Conservation (phyloP, 495 filamentous ascomycete species). For the Trichoderma virens region DNA sequence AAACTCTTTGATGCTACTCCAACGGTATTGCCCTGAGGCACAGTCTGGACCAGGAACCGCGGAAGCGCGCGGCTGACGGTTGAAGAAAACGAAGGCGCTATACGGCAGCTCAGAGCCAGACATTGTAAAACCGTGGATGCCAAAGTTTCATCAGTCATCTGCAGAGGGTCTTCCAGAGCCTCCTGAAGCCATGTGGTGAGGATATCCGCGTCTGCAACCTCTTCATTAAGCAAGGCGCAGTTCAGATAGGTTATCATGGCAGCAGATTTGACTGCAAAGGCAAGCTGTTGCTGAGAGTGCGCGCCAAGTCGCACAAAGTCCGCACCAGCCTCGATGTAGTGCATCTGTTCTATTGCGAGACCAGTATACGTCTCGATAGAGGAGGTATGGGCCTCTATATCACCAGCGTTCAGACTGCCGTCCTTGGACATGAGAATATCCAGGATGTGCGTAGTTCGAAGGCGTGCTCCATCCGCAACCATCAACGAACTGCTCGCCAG, state of each 20-base stretch:
- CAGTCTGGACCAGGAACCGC: constrained; percentile 74
- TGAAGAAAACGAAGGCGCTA: constrained; percentile 62
- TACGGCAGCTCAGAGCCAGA: constrained; percentile 69
- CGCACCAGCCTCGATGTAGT: constrained; percentile 75
- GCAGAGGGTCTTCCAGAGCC: constrained; percentile 62
- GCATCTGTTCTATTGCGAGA: constrained; percentile 72
- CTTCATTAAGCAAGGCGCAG: constrained; percentile 70
- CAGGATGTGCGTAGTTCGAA: constrained; percentile 59
- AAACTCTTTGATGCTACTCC: constrained; percentile 72
- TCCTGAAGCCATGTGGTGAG: constrained; percentile 82
- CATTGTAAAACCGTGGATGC: constrained; percentile 70
- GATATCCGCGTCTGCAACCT: constrained; percentile 69
- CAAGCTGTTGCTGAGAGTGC: constrained; percentile 78
- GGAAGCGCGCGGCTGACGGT: constrained; percentile 75
- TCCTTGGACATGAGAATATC: constrained; percentile 61
- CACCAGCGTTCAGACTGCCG: constrained; percentile 34
- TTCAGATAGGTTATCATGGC: constrained; percentile 79
- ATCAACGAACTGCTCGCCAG: constrained; percentile 70
- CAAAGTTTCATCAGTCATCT: constrained; percentile 70
- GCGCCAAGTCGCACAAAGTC: constrained; percentile 83
- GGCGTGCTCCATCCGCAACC: constrained; percentile 48
- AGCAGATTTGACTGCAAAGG: constrained; percentile 75
- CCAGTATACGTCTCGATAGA: constrained; percentile 64
- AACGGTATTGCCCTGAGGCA: constrained; percentile 55
- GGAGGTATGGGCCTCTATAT: constrained; percentile 12